Conservation (phyloP, 768 basidiomycete genomes). For the Tephrocybe sp. region DNA sequence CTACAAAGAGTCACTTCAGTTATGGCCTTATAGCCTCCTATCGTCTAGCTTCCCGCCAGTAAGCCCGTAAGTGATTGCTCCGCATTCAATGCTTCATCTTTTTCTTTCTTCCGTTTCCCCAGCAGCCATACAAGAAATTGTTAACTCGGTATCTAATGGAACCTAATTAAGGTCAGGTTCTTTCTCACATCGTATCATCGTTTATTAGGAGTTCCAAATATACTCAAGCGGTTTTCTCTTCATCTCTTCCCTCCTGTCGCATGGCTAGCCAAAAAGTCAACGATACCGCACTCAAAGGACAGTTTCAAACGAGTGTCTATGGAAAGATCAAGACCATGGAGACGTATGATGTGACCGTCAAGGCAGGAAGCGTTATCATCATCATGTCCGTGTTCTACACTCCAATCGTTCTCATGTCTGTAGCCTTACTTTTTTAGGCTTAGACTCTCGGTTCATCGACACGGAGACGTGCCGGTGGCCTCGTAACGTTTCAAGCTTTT, state of each 20-base stretch:
- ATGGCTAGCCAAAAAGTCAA: constrained; percentile 31
- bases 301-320: constrained; percentile 26
- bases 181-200: background rate
- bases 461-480: constrained; percentile 51
- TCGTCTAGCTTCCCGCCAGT: constrained; percentile 26
- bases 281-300: constrained; percentile 34
- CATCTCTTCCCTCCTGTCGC: constrained; percentile 39
- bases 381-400: constrained; percentile 43
- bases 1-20: constrained; percentile 34
- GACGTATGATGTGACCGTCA: constrained; percentile 33
- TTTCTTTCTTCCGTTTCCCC: background rate
- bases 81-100: background rate
- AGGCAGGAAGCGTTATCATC: constrained; percentile 36
- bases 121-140: constrained; percentile 39
- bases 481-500: constrained; percentile 52
- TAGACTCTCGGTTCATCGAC: constrained; percentile 44
- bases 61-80: constrained; percentile 11
- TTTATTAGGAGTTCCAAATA: constrained; percentile 42
- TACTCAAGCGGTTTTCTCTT: constrained; percentile 39
- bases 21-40: constrained; percentile 41
- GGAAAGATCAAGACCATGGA: constrained; percentile 29
- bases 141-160: constrained; percentile 32
- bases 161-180: background rate
- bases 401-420: constrained; percentile 36
- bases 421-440: background rate